phyloP scores from a whole-genome alignment of 1,284 basidiomycete genomes.

The Trichosporon faecale region DNA sequence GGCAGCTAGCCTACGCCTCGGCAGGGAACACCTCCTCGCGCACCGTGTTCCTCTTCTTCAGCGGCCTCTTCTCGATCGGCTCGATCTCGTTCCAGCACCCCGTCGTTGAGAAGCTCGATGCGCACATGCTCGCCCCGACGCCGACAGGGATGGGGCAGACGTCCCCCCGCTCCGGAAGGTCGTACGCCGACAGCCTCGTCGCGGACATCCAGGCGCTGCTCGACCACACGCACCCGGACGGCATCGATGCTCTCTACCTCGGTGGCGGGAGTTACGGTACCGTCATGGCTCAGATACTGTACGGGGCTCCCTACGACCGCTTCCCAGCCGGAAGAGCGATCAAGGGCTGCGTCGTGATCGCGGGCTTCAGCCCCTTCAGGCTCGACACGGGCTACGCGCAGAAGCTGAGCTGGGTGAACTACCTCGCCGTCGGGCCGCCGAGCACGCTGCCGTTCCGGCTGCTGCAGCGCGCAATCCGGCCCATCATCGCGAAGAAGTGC shows the following conservation, averaged over 20 bases:
- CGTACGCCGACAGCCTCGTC: slow-evolving; percentile 55
- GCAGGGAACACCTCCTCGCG: slow-evolving; percentile 2
- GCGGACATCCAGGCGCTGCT: slow-evolving; percentile 57
- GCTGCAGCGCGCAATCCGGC: slow-evolving; percentile 45
- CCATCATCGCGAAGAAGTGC: slow-evolving; percentile 51
- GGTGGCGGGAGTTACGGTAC: slow-evolving; percentile 60
- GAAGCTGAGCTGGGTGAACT: slow-evolving; percentile 55
- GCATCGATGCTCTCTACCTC: slow-evolving; percentile 41
- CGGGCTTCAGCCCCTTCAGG: slow-evolving; percentile 56
- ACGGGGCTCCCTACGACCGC: slow-evolving; percentile 56
- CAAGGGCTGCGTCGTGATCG: slow-evolving; percentile 56
- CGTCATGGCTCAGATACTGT: slow-evolving; percentile 60
- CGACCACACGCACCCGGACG: slow-evolving; percentile 56
- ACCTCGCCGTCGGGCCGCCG: slow-evolving; percentile 56
- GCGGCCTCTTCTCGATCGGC: slow-evolving; percentile 13
- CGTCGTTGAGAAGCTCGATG: neutral
- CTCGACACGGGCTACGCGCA: slow-evolving; percentile 56
- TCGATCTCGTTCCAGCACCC: neutral
- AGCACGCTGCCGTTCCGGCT: slow-evolving; percentile 54
- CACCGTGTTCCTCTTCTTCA: slow-evolving; percentile 17
- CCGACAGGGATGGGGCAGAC: slow-evolving; percentile 18
- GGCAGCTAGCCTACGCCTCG: slow-evolving; percentile 16
- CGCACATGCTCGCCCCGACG: slow-evolving; percentile 15
- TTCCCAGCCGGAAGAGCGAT: slow-evolving; percentile 58
- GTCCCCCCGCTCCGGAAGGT: slow-evolving; percentile 16